Evolutionary conservation across 2,329 filamentous ascomycete species (phyloP), one percentile per base, ranked within the genome.

Genomic region (Eurotiales sp.): DNA sequence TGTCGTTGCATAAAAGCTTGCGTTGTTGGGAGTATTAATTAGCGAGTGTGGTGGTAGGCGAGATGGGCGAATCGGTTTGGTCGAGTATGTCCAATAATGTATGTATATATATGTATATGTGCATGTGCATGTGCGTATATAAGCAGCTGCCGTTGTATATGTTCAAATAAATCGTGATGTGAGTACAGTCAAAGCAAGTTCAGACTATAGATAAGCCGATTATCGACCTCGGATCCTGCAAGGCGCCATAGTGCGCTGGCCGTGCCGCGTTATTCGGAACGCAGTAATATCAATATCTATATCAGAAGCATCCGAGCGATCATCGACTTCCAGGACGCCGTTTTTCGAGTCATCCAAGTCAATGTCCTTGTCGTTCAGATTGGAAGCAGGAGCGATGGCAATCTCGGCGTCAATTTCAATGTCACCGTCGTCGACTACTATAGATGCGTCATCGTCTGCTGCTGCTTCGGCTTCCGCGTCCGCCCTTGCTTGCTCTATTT

Each of bases 281-380:
- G 66, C 67, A 41, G 62, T 62, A 2, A 69, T 58, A 45, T 69
- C 66, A 42, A 69, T 64, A 15, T 64, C 68, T 48, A 69, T 61
- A 19, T 63, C 64, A 4, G 64, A 66, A 15, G 58, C 55, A 23
- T 65, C 64, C 4, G 64, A 66, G 30, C 52, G 57, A 46, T 70
- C 67, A 52, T 69, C 67, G 8, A 70, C 67, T 52, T 70, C 67
- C 25, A 70, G 36, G 5, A 54, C 14, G 27, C 30, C 46, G 1
- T 30, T 17, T 14, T 40, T 45, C 11, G 40, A 21, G 11, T 45
- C 51, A 14, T 53, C 51, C 3, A 46, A 30, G 8, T 19, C 34
- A 27, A 34, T 50, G 15, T 42, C 47, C 21, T 8, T 14, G 4
- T 6, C 27, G 4, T 27, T 10, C 1, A 29, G 17, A 4, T n/a